A percentile compares a stretch with the other conserved stretches of the same genome.
Evolutionary conservation across 2,329 filamentous ascomycete genomes (phyloP).

Genomic region (Anthostomella pinea): DNA sequence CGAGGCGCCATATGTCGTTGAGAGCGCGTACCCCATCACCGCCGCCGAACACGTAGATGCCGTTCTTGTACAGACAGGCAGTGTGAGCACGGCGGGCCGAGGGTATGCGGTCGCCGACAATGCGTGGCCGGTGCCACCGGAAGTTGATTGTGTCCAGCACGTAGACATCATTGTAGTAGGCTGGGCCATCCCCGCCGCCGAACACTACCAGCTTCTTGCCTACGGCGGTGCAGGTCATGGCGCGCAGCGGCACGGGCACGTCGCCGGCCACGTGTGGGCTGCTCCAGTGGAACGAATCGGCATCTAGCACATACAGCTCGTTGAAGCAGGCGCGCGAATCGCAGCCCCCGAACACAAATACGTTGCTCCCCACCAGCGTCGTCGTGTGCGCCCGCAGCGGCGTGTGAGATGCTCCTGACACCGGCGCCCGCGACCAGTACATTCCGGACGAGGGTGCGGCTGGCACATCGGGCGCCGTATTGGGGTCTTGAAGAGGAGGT

Average conservation of each 20-base stretch:
- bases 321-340: conserved; percentile 67
- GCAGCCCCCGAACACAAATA: conserved; percentile 68
- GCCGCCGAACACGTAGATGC: conserved; percentile 70
- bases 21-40: conserved; percentile 68
- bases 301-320: conserved; percentile 66
- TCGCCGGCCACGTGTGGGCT: conserved; percentile 63
- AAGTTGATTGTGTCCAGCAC: conserved; percentile 70
- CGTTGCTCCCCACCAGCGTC: conserved; percentile 62
- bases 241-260: conserved; percentile 61
- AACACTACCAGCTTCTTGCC: conserved; percentile 69
- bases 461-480: conserved; percentile 56
- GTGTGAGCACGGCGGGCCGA: conserved; percentile 65
- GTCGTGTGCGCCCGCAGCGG: conserved; percentile 65
- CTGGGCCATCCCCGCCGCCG: conserved; percentile 66
- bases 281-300: conserved; percentile 69
- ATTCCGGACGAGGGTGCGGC: conserved; percentile 66
- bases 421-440: conserved; percentile 67
- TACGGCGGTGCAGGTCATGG: conserved; percentile 70
- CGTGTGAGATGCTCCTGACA: conserved; percentile 61
- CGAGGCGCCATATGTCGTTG: conserved; percentile 71
- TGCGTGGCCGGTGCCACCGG: conserved; percentile 61
- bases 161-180: conserved; percentile 71
- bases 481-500: conserved; percentile 55
- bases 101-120: conserved; percentile 56
- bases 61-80: conserved; percentile 68